Base-by-base conservation (phyloP, 768 basidiomycete genomes). In the Omphalotus guepiniiformis region DNA sequence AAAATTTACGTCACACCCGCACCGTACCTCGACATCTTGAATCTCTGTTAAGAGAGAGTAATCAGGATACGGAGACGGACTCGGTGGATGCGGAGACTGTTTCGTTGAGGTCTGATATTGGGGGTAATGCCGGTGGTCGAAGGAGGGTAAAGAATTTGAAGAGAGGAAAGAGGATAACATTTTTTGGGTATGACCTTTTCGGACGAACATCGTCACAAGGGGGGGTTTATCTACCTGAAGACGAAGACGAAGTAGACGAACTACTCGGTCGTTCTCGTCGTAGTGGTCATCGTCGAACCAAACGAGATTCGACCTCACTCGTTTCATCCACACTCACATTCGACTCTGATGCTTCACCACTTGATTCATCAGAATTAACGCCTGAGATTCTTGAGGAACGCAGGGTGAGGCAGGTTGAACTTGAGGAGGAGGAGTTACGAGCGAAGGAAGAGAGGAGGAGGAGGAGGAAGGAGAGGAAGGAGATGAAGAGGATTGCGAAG, bases 171-270 rank as follows among this genome's bases (percentile, higher is more conserved):
- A 56, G 51, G 21, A 77, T 86, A 55, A 76, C 73, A 7, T 57
- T 88, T 6, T 86, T 86, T 49, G 86, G 85, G 5, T 85, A 67
- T 52, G 69, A 82, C 42, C 69, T 86, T 2, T 86, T 88, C 52
- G 86, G 85, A n/a, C 70, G 71, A 18, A 51, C 52, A 25, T 53
- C 59, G 16, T 71, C 72, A 6, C 71, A 79, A 0, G 47, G 47
- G n/a, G 23, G 34, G 38, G 79, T 87, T 41, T 75, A 78, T 36
- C 71, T 85, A n/a, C 70, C 76, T 0, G 78, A 78, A n/a, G 72
- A 73, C 12, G 82, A 82, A 8, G 73, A 70, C 9, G 69, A 75
- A 3, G 63, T 59, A 11, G 39, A 53, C 1, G 32, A 32, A 6
- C 32, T 43, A 8, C 47, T 23, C 27, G 32, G 29, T 35, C 52